Evolutionary conservation across 129 eudicot genomes (phyloP), one percentile per base, ranked within the genome.

Genomic region (Flaveria ramosissima): DNA sequence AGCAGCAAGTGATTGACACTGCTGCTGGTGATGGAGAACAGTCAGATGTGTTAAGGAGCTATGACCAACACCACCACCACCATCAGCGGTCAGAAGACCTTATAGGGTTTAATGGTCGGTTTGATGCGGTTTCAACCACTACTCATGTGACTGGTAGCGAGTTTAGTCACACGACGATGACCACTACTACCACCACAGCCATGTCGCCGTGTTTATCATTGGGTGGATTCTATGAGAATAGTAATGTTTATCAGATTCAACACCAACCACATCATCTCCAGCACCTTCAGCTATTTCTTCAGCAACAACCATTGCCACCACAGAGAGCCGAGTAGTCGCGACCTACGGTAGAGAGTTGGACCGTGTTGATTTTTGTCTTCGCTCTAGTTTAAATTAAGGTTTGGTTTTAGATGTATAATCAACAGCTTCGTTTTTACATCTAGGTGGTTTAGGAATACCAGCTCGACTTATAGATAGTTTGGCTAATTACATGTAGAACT

Each of bases 151-250:
- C 52, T 20, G 70, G 43, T 59, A 39, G 70, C 12, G 84, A 80
- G 75, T 80, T 80, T 3, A 80, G 75, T 41, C 84, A 80, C 53
- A 80, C 76, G 70, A 80, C 79, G 16, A 73, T 62, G 3, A 1
- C 76, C 1, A 73, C 79, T 21, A 42, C 79, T 8, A 6, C 76
- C 2, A 52, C 79, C 8, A 66, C 74, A n/a, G 57, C 78, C 50
- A 80, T 73, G 74, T 53, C 84, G 36, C 80, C 84, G 3, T 80
- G 76, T 67, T 80, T 80, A 57, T 80, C 84, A 0, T 50, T 80
- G 64, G 84, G 84, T 19, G 84, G 84, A 4, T 74, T 75, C 1
- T 80, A 80, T 74, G 84, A 56, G 7, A 19, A 32, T 63, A 7
- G 19, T 36, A 65, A 73, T 69, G 21, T 80, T 6, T 80, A 80